Evolutionary conservation across 1,284 basidiomycete genomes (phyloP), one percentile per base, ranked within the genome.

Genomic region (Ceratobasidium sp.): DNA sequence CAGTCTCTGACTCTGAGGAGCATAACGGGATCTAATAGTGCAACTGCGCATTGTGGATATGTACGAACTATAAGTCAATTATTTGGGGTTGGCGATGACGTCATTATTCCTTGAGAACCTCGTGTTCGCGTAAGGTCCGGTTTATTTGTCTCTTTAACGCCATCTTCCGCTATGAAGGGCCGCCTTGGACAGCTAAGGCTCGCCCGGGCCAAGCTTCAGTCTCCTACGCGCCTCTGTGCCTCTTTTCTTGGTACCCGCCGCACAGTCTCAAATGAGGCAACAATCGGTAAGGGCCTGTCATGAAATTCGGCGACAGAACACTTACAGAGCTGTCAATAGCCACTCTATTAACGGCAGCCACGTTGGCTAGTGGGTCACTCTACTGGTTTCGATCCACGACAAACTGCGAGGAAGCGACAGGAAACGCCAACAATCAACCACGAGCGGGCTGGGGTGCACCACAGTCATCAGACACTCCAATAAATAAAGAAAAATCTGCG

Each of bases 341-440:
- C 54, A 58, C 66, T 58, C 19, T 58, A 4, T 58, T 69, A 31
- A 27, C 66, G 13, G 66, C 9, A 31, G 53, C 53, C 41, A 37
- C 54, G n/a, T 24, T 69, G 51, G 39, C 39, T 29, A 53, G 66
- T 24, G 53, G 66, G 2, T 69, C 66, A 6, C 39, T 56, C 9
- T 69, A 58, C 34, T 51, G 7, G 48, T 58, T 69, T 37, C n/a
- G 66, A 43, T 31, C 66, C 1, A 19, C 37, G 13, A 31, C 66
- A 39, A 69, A 34, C n/a, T 69, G 66, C 54, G 66, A 69, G 37
- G 66, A 69, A 56, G n/a, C n/a, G 41, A 41, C n/a, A 14, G 65
- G 34, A 34, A n/a, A 6, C 19, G 5, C 51, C n/a, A 27, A 14
- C 51, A 27, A 53, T 27, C 8, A 53, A 53, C 51, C 51, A 29